Evolutionary conservation across 257 asterid species (phyloP), one percentile per base, ranked within the genome.

Genomic region (Salvia hispanica): DNA sequence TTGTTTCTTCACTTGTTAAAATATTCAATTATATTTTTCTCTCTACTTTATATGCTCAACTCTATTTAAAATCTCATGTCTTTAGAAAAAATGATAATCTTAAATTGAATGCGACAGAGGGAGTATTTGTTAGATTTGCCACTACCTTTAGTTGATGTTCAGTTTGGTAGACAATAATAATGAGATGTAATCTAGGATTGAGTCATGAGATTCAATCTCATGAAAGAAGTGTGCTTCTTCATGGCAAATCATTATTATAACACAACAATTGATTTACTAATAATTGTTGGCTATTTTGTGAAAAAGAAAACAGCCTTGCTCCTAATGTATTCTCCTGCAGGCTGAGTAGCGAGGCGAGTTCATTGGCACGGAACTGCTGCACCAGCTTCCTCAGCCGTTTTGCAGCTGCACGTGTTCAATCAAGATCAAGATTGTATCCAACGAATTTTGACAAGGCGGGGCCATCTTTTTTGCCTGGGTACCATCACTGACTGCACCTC

Each of bases 281-380:
- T 6, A 45, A 5, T 9, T 34, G 5, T 31, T 25, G 45, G 45
- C 45, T 40, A 10, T 40, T 40, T 8, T 40, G 45, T 40, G 3
- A 40, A 40, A 5, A 40, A 2, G 3, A 25, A 25, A 1, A 25
- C 9, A 10, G 3, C 11, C 12, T 40, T 40, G 83, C 80, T 25
- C 74, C 70, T 56, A 83, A 74, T 33, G 80, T 68, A 25, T 83
- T 83, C 58, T 80, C 82, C 57, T 77, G 85, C 72, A 83, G 69
- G 11, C 8, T 34, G 53, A 25, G 31, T 60, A 9, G 44, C 72
- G 42, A 1, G 80, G 51, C 4, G 83, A 77, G 54, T 63, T 67
- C 64, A 80, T 83, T 4, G 76, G 74, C 1, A 25, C 3, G 31
- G 31, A 56, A 21, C 15, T 3, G 75, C 13, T 7, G 63, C 88